These are phyloP conservation scores for Pseudocercospora macadamiae DNA, from an alignment of 2,329 filamentous ascomycete genomes.

Conservation along the genomic window DNA sequence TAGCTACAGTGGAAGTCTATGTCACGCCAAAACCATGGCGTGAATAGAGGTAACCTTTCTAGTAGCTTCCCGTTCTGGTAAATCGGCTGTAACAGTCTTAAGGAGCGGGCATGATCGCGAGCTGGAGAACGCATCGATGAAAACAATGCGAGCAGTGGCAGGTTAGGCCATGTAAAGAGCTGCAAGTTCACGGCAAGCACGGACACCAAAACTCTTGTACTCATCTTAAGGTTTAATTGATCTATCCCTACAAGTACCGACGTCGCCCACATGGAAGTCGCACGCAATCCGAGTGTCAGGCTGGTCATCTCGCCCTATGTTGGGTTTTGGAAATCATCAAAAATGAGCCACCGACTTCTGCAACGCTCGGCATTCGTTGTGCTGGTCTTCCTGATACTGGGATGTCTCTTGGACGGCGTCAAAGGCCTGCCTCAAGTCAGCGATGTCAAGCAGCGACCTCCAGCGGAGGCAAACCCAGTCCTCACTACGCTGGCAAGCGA, in stretches of 20 bases:
- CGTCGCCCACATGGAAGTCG: not conserved
- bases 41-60: not conserved
- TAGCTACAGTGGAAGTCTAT: not conserved
- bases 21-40: not conserved
- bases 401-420: not conserved
- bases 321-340: not conserved
- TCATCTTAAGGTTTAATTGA: not conserved
- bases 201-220: not conserved
- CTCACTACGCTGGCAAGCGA: constrained; percentile 16
- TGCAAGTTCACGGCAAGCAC: constrained; percentile 1
- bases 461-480: constrained; percentile 3
- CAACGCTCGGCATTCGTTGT: not conserved
- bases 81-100: no score
- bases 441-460: constrained; percentile 6
- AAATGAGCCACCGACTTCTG: not conserved
- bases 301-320: not conserved
- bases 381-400: not conserved
- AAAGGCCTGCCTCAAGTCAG: not conserved
- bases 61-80: not conserved
- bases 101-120: no score
- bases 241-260: not conserved
- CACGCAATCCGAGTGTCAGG: no score
- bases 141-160: not conserved
- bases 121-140: no score
- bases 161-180: not conserved